Conservation (phyloP, 768 basidiomycete genomes). For the Suillus cothurnatus region DNA sequence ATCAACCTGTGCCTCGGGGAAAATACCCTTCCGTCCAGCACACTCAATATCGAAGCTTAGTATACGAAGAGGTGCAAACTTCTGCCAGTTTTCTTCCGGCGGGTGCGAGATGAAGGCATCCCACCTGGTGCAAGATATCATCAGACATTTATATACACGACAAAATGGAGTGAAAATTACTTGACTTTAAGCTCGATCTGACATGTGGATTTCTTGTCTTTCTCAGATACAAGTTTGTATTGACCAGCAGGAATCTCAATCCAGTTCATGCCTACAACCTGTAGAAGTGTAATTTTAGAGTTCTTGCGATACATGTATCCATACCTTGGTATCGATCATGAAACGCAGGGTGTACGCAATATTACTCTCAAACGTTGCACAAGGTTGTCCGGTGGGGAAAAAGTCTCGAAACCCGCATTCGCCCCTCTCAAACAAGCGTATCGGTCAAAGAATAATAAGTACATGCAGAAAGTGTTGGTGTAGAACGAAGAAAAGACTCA, state of each 20-base stretch:
- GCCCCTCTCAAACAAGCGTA: constrained; percentile 73
- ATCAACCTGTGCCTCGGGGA: constrained; percentile 88
- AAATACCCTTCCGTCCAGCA: constrained; percentile 95
- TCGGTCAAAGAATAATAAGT: constrained; percentile 25
- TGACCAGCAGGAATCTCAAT: constrained; percentile 87
- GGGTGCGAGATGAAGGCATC: constrained; percentile 86
- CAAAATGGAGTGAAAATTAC: constrained; percentile 42
- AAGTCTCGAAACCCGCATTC: constrained; percentile 68
- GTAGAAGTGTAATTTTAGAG: constrained; percentile 8
- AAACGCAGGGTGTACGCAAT: constrained; percentile 89
- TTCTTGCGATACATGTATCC: constrained; percentile 5
- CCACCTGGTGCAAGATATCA: constrained; percentile 51
- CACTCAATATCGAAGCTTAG: constrained; percentile 99
- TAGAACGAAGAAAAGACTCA: constrained; percentile 50
- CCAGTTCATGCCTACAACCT: constrained; percentile 99
- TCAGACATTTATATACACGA: constrained; percentile 11
- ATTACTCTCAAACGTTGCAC: constrained; percentile 91
- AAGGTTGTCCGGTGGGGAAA: constrained; percentile 47
- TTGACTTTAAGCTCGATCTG: constrained; percentile 85
- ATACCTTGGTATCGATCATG: constrained; percentile 96
- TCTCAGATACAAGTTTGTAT: constrained; percentile 63
- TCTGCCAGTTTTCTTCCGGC: constrained; percentile 91
- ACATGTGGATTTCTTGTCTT: constrained; percentile 73
- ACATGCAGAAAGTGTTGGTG: constrained; percentile 12
- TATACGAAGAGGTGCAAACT: constrained; percentile 89